A percentile compares a stretch with the other conserved stretches of the same genome.
Evolutionary conservation across 2,329 filamentous ascomycete species (phyloP).

Genomic region (Aureobasidium zeae): DNA sequence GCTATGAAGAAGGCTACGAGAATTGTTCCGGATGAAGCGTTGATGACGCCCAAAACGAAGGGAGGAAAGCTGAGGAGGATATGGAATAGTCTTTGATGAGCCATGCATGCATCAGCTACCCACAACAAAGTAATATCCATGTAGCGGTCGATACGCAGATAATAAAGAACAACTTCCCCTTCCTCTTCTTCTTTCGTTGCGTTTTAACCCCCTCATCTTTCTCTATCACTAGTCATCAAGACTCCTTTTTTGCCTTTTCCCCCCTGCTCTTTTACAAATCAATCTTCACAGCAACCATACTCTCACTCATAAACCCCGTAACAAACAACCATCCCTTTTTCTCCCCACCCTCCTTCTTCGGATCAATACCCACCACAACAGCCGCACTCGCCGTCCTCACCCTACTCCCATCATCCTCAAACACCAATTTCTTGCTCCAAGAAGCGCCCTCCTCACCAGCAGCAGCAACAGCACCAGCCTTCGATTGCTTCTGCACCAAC

Average conservation of each 20-base stretch:
- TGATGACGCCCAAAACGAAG: neutral
- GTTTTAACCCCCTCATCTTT: too few species aligned
- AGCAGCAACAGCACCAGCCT: neutral
- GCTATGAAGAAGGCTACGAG: slow-evolving; percentile 9
- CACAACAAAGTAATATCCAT: too few species aligned
- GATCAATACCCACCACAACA: slow-evolving; percentile 46
- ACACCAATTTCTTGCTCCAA: slow-evolving; percentile 44
- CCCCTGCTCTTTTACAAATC: slow-evolving; percentile 37
- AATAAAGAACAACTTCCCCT: too few species aligned
- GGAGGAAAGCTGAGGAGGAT: neutral
- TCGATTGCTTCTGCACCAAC: slow-evolving; percentile 23
- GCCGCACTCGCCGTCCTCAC: slow-evolving; percentile 44
- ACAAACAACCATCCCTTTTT: slow-evolving; percentile 50
- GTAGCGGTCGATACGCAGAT: too few species aligned
- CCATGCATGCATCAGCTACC: neutral
- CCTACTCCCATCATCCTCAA: slow-evolving; percentile 47
- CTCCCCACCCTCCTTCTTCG: slow-evolving; percentile 34
- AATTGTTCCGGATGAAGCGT: slow-evolving; percentile 6
- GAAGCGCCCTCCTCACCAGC: neutral
- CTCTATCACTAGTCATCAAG: slow-evolving; percentile 4
- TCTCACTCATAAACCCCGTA: slow-evolving; percentile 45
- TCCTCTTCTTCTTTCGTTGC: too few species aligned
- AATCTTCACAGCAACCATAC: slow-evolving; percentile 44
- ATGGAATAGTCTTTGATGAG: neutral
- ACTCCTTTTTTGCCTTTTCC: too few species aligned